These are phyloP conservation scores for Colletotrichum eleusines DNA, from an alignment of 2,329 filamentous ascomycete genomes.

Conservation along the genomic window DNA sequence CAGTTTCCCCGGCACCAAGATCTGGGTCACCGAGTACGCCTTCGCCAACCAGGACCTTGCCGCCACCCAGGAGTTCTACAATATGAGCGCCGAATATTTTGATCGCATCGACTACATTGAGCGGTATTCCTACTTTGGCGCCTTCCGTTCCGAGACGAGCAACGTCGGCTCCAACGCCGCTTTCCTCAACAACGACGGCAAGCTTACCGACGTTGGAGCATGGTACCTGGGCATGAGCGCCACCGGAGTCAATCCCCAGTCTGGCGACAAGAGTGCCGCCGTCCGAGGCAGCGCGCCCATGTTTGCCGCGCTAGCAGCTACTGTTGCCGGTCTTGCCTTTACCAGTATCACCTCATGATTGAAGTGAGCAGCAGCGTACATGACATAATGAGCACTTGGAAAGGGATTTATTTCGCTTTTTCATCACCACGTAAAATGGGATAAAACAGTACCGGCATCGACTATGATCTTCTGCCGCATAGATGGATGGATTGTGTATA, in stretches of 20 bases:
- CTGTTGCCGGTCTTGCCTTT: background rate
- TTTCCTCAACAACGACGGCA: constrained; percentile 76
- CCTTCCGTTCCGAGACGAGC: constrained; percentile 76
- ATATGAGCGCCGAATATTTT: constrained; percentile 73
- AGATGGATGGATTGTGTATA: constrained; percentile 29
- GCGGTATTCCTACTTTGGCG: constrained; percentile 81
- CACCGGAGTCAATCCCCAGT: constrained; percentile 57
- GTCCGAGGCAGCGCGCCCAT: constrained; percentile 21
- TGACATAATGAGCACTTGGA: background rate
- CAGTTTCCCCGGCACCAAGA: constrained; percentile 70
- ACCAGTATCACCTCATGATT: constrained; percentile 15
- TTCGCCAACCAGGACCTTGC: constrained; percentile 67
- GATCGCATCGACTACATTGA: constrained; percentile 72
- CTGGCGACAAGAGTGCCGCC: constrained; percentile 24
- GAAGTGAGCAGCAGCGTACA: background rate
- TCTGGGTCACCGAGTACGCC: constrained; percentile 87
- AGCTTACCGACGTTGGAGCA: constrained; percentile 80
- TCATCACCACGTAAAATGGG: background rate
- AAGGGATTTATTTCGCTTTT: background rate
- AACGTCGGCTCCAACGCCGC: constrained; percentile 81
- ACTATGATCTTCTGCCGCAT: background rate
- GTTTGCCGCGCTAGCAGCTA: constrained; percentile 14
- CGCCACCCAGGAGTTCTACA: constrained; percentile 75
- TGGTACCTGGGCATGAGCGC: constrained; percentile 77
- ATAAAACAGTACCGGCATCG: background rate